These are phyloP conservation scores for Pittosporum tobira DNA, from an alignment of 129 eudicot species.

Conservation along the genomic window DNA sequence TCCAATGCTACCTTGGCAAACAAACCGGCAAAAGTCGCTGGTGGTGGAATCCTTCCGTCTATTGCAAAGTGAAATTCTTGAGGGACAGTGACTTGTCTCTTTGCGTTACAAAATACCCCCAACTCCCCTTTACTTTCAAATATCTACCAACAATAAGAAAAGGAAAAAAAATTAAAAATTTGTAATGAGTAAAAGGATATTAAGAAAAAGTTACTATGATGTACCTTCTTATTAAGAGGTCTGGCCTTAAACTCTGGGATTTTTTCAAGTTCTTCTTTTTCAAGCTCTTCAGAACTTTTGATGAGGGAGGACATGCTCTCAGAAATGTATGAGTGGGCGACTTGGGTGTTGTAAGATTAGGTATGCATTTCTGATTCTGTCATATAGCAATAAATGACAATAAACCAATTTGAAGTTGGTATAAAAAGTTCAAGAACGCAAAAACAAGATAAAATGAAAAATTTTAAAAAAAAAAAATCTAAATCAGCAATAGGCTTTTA, in stretches of 20 bases:
- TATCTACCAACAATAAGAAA: too few species aligned
- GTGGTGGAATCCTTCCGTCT: conserved; percentile 75
- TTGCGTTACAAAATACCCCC: conserved; percentile 74
- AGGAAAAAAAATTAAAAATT: background rate
- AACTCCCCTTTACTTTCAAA: conserved; percentile 86
- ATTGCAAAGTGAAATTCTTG: conserved; percentile 80
- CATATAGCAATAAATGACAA: conserved; percentile 1
- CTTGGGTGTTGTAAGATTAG: conserved; percentile 4
- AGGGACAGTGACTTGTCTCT: conserved; percentile 74
- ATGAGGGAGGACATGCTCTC: conserved; percentile 75
- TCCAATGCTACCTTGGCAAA: conserved; percentile 59
- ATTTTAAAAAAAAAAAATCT: too few species aligned
- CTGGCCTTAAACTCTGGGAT: conserved; percentile 88
- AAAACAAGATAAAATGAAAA: too few species aligned
- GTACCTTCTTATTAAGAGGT: conserved; percentile 91
- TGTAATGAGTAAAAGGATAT: background rate
- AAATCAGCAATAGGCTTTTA: background rate
- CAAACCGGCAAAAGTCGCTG: conserved; percentile 48
- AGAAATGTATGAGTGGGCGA: conserved; percentile 9
- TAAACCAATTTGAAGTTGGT: background rate
- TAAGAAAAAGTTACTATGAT: background rate
- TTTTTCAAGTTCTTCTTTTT: conserved; percentile 74
- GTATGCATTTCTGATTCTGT: background rate
- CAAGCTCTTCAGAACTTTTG: conserved; percentile 67
- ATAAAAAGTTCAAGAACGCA: background rate